phyloP scores from a whole-genome alignment of 768 basidiomycete genomes.

The Trametes meyenii region DNA sequence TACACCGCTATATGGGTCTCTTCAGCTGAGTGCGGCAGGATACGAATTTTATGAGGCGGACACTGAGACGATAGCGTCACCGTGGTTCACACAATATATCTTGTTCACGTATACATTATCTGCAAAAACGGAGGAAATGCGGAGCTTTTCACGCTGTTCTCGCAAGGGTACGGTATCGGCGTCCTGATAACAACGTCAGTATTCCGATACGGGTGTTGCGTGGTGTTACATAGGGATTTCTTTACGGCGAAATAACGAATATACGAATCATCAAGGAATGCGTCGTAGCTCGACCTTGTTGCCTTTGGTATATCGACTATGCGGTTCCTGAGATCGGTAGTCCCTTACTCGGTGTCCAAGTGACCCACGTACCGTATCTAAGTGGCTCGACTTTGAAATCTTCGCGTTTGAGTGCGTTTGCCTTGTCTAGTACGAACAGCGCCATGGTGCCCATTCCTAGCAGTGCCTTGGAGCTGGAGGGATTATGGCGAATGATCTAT shows the following conservation, averaged over 20 bases:
- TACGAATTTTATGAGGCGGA: not conserved
- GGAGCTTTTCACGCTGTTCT: not conserved
- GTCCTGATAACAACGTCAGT: not conserved
- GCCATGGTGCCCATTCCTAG: no score
- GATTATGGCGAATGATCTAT: no score
- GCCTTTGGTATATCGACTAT: constrained; percentile 7
- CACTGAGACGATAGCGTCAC: constrained; percentile 1
- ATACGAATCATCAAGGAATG: not conserved
- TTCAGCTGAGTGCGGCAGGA: not conserved
- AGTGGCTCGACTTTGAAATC: not conserved
- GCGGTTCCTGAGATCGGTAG: not conserved
- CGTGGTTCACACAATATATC: not conserved
- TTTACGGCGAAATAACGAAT: constrained; percentile 2
- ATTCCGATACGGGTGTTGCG: not conserved
- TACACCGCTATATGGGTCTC: not conserved
- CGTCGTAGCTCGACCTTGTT: not conserved
- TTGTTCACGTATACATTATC: not conserved
- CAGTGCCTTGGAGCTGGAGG: no score
- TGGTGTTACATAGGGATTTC: not conserved
- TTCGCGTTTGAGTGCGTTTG: not conserved
- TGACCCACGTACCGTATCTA: not conserved
- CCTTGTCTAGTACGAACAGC: no score
- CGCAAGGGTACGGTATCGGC: not conserved
- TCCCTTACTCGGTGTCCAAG: no score
- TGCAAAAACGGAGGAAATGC: not conserved